These are phyloP conservation scores for Onygenales sp. DNA, from an alignment of 2,329 filamentous ascomycete species.

Conservation along the genomic window DNA sequence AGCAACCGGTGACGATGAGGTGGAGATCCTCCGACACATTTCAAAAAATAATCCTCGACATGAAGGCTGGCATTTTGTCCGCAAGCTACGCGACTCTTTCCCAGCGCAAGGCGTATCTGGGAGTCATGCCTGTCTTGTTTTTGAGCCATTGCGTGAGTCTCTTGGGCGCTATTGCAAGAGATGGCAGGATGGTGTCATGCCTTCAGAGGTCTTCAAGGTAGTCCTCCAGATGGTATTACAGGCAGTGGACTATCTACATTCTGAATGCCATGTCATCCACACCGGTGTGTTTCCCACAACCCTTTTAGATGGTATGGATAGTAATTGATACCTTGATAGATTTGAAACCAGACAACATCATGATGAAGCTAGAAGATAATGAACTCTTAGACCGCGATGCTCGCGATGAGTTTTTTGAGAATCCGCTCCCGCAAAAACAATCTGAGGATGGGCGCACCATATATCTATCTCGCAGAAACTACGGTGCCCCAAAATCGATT, in stretches of 20 bases:
- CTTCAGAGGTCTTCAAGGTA: conserved; percentile 21
- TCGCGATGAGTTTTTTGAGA: conserved; percentile 17
- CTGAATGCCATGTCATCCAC: conserved; percentile 33
- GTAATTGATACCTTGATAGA: conserved; percentile 16
- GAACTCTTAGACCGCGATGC: conserved; percentile 16
- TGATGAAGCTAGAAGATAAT: conserved; percentile 23
- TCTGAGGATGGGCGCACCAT: conserved; percentile 21
- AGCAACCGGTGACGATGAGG: conserved; percentile 12
- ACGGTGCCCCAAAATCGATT: conserved; percentile 14
- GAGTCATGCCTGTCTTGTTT: conserved; percentile 26
- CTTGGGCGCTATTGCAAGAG: conserved; percentile 22
- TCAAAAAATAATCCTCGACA: conserved; percentile 19
- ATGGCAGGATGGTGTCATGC: conserved; percentile 18
- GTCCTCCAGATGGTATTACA: conserved; percentile 28
- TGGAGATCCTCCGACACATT: conserved; percentile 20
- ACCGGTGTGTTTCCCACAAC: conserved; percentile 22
- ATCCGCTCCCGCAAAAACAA: conserved; percentile 22
- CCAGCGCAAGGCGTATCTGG: conserved; percentile 10
- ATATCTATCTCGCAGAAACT: conserved; percentile 25
- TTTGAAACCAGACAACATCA: conserved; percentile 35
- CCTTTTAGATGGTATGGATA: conserved; percentile 1
- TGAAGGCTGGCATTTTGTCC: conserved; percentile 21
- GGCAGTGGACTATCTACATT: conserved; percentile 35
- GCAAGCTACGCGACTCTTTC: conserved; percentile 25
- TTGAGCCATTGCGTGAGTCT: conserved; percentile 28